Conservation (phyloP, 495 filamentous ascomycete species). For the Neurospora sp. region DNA sequence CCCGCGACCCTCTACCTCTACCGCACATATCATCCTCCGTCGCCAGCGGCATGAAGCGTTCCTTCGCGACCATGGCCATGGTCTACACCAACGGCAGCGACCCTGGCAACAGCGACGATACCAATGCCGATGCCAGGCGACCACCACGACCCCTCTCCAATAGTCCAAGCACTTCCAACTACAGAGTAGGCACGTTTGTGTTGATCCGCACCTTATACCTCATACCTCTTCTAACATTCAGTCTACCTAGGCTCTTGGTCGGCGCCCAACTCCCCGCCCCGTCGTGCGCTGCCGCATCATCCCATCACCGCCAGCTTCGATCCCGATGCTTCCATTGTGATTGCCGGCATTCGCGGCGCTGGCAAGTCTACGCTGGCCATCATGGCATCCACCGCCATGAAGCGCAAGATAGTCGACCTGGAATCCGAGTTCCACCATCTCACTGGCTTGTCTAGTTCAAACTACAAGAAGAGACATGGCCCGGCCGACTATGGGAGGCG, state of each 20-base stretch:
- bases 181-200: neutral
- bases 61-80: slow-evolving; percentile 13
- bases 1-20: neutral
- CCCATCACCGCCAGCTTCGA: slow-evolving; percentile 28
- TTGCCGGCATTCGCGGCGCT: slow-evolving; percentile 60
- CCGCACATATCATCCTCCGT: slow-evolving; percentile 7
- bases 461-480: slow-evolving; percentile 49
- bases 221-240: neutral
- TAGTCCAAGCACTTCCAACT: neutral
- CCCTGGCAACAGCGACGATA: neutral
- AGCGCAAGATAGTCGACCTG: slow-evolving; percentile 52
- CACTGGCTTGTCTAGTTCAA: slow-evolving; percentile 47
- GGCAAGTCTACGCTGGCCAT: slow-evolving; percentile 64
- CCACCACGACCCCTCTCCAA: neutral
- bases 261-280: slow-evolving; percentile 5
- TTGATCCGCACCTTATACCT: neutral
- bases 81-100: neutral
- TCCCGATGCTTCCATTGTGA: slow-evolving; percentile 51
- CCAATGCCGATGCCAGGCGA: neutral
- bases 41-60: slow-evolving; percentile 15
- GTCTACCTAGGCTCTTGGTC: slow-evolving; percentile 3
- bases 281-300: neutral
- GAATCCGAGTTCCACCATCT: slow-evolving; percentile 52
- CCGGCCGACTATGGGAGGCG: slow-evolving; percentile 44
- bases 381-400: slow-evolving; percentile 53